Evolutionary conservation across 163 green algal species (phyloP).

Genomic region (Coccomyxa subellipsoidea): DNA sequence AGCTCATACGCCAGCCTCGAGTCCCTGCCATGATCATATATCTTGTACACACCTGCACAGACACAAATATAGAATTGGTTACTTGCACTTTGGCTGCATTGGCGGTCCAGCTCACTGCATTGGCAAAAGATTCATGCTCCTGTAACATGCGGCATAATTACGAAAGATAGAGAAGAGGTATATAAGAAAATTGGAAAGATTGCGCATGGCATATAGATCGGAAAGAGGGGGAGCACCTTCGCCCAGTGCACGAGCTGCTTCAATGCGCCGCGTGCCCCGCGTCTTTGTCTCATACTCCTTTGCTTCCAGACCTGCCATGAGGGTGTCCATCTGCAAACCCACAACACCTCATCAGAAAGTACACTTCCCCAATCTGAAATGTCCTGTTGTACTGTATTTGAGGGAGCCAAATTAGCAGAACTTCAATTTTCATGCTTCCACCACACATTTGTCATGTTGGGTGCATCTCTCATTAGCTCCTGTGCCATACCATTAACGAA

Average conservation of each 20-base stretch:
- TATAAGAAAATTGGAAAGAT: neutral
- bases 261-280: conserved; percentile 27
- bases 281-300: conserved; percentile 48
- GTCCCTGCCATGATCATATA: conserved; percentile 19
- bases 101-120: neutral
- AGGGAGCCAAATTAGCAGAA: too few species aligned
- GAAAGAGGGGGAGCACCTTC: conserved; percentile 22
- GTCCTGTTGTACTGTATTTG: too few species aligned
- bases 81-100: neutral
- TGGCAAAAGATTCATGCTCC: neutral
- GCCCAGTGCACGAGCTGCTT: conserved; percentile 35
- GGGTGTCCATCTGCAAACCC: conserved; percentile 10
- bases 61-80: neutral
- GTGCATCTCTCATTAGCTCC: too few species aligned
- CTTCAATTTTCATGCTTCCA: too few species aligned
- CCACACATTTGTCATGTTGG: too few species aligned
- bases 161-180: neutral
- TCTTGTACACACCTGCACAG: conserved; percentile 31
- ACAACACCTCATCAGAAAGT: too few species aligned
- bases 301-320: conserved; percentile 25
- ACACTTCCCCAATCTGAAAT: too few species aligned
- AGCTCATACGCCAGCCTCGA: conserved; percentile 48
- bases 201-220: neutral
- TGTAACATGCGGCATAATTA: neutral
- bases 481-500: neutral